phyloP scores from a whole-genome alignment of 352 stramenopile genomes.

The Globisporangium irregulare region DNA sequence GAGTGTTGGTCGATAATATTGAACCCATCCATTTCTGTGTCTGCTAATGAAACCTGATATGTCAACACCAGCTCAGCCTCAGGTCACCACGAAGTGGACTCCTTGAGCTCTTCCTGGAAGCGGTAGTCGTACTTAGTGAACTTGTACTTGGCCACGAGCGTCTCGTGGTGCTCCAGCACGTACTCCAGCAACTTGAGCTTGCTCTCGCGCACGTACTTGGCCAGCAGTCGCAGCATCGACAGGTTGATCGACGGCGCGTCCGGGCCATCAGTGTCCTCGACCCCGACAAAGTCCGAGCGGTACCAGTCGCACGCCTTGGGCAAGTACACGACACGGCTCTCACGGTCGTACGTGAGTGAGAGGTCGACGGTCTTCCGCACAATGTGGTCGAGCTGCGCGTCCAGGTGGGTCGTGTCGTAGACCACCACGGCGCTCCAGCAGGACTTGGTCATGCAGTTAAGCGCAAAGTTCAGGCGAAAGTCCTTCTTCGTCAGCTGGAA shows the following conservation, averaged over 20 bases:
- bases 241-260: slow-evolving; percentile 10
- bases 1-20: no score
- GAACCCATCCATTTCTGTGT: no score
- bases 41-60: no score
- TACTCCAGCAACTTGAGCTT: slow-evolving; percentile 39
- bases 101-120: slow-evolving; percentile 38
- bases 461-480: slow-evolving; percentile 56
- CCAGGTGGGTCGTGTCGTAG: slow-evolving; percentile 54
- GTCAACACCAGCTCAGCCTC: no score
- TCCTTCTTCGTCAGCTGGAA: slow-evolving; percentile 31
- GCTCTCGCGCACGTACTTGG: slow-evolving; percentile 28
- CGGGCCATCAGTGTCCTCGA: not conserved
- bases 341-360: slow-evolving; percentile 40
- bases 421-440: slow-evolving; percentile 36
- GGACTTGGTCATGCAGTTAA: slow-evolving; percentile 62
- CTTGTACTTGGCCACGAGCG: slow-evolving; percentile 42
- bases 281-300: slow-evolving; percentile 35
- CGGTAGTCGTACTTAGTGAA: slow-evolving; percentile 53
- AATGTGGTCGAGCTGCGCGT: slow-evolving; percentile 42
- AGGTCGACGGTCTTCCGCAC: slow-evolving; percentile 27
- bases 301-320: slow-evolving; percentile 66
- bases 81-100: not conserved
- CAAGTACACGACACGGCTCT: slow-evolving; percentile 41
- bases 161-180: slow-evolving; percentile 28
- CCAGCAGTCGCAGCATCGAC: slow-evolving; percentile 28